A percentile compares a stretch with the other conserved stretches of the same genome.
Conservation (phyloP, 2,329 filamentous ascomycete species). For the Diaporthe amygdali region DNA sequence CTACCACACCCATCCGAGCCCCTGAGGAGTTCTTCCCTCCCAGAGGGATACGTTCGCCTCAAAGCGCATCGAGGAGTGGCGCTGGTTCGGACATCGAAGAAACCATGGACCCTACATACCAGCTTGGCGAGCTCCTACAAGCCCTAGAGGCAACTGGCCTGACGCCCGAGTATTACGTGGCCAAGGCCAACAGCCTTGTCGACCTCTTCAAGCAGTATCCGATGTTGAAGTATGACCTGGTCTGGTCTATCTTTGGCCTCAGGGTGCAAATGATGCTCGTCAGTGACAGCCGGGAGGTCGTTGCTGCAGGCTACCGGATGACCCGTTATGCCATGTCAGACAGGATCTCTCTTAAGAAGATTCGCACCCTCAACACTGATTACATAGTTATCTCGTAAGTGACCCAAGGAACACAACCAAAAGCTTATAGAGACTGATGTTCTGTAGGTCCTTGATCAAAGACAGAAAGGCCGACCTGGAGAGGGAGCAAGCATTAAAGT, state of each 20-base stretch:
- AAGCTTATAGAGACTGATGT: conserved; percentile 17
- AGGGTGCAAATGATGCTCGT: conserved; percentile 95
- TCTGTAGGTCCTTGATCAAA: conserved; percentile 78
- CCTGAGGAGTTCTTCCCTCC: conserved; percentile 54
- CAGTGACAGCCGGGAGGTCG: conserved; percentile 93
- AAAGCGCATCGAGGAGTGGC: conserved; percentile 58
- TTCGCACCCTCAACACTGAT: conserved; percentile 87
- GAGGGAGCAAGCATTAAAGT: conserved; percentile 95
- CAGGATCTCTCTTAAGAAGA: conserved; percentile 84
- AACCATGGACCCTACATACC: conserved; percentile 83
- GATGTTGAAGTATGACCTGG: conserved; percentile 93
- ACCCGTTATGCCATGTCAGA: conserved; percentile 95
- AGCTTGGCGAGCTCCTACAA: conserved; percentile 87
- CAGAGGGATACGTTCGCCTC: conserved; percentile 60
- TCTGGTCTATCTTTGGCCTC: conserved; percentile 93
- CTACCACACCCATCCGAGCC: conserved; percentile 58
- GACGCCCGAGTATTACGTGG: conserved; percentile 93
- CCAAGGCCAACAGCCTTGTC: conserved; percentile 89
- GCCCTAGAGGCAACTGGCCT: conserved; percentile 87
- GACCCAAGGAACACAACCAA: no score
- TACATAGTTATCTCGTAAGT: conserved; percentile 80
- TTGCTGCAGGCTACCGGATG: conserved; percentile 91
- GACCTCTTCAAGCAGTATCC: conserved; percentile 94
- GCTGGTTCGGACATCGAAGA: conserved; percentile 70
- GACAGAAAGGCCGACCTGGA: conserved; percentile 97